Base-by-base conservation (phyloP, 2,329 filamentous ascomycete genomes). In the Fonsecaea erecta region DNA sequence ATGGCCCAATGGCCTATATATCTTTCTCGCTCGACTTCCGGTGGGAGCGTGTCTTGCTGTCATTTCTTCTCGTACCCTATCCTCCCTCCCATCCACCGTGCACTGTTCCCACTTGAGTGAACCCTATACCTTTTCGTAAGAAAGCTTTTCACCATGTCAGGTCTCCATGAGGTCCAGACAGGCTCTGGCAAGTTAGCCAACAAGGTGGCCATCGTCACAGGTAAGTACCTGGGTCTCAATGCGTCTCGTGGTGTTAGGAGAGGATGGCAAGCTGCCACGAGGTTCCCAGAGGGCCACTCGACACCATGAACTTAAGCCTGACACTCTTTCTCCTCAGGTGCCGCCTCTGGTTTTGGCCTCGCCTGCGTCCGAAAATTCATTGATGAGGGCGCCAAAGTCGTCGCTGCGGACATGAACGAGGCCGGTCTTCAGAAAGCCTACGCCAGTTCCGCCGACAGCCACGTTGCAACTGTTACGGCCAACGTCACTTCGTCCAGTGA, bases 141-240 rank as follows among this genome's bases (percentile, higher is more conserved):
- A 24, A 3, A 34, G 5, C 24, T 12, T 12, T 48, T 34, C 59
- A 68, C 63, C 30, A 68, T 68, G 67, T 66, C 67, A 37, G 60
- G 65, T 28, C 66, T 71, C 37, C 70, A 71, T 46, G 58, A 66
- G 57, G 66, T 71, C 37, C 70, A 71, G 32, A 70, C 66, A 40
- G 70, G 70, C 32, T 66, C 68, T 9, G 70, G 70, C 34, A 74
- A 79, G 61, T 73, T 81, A 11, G 74, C 77, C 62, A 78, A 77
- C 63, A 81, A 81, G 68, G 78, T 81, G 46, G 78, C 78, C 67
- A 79, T 81, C 52, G 77, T 81, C 26, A 81, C 79, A 18, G 79
- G 79, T 80, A 62, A 30, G 57, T 35, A 9, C 18, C n/a, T 6
- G 14, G 18, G 12, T 4, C 3, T 43, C 40, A 18, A n/a, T 46